Evolutionary conservation across 106 monocot genomes (phyloP).

Genomic region (Dendrobium catenatum): DNA sequence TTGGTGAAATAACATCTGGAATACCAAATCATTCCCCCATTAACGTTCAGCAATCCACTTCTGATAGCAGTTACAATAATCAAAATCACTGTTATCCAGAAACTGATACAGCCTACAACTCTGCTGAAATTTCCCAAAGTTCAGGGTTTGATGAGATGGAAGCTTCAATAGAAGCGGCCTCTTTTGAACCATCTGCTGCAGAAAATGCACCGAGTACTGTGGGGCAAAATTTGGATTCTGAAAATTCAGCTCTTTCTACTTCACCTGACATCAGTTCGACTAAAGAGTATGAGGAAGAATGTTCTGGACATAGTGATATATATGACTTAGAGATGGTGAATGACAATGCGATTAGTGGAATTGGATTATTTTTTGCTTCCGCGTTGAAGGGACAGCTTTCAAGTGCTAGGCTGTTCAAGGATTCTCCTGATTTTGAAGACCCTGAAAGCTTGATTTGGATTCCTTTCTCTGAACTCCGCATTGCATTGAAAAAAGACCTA

Average conservation of each 20-base stretch:
- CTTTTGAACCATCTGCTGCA: background rate
- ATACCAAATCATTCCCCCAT: background rate
- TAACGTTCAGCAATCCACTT: constrained; percentile 9
- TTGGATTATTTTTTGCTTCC: background rate
- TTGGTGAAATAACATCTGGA: constrained; percentile 14
- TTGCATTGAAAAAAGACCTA: constrained; percentile 44
- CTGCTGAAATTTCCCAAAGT: constrained; percentile 12
- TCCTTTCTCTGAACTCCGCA: constrained; percentile 37
- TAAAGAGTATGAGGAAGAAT: background rate
- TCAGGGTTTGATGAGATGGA: constrained; percentile 1
- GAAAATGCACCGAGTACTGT: background rate
- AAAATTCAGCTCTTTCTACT: background rate
- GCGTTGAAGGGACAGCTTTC: constrained; percentile 1
- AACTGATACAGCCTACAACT: constrained; percentile 3
- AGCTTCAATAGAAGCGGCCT: constrained; percentile 1
- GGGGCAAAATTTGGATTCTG: background rate
- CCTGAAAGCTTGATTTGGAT: constrained; percentile 63
- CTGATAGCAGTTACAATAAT: constrained; percentile 3
- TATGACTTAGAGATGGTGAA: constrained; percentile 11
- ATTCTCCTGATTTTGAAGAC: constrained; percentile 18
- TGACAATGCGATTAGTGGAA: constrained; percentile 3
- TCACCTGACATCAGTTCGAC: background rate
- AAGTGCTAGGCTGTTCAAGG: constrained; percentile 2
- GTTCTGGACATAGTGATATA: background rate
- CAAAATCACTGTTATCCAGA: constrained; percentile 5